Conservation (phyloP, 2,329 filamentous ascomycete species). For the Diaporthe helianthi region DNA sequence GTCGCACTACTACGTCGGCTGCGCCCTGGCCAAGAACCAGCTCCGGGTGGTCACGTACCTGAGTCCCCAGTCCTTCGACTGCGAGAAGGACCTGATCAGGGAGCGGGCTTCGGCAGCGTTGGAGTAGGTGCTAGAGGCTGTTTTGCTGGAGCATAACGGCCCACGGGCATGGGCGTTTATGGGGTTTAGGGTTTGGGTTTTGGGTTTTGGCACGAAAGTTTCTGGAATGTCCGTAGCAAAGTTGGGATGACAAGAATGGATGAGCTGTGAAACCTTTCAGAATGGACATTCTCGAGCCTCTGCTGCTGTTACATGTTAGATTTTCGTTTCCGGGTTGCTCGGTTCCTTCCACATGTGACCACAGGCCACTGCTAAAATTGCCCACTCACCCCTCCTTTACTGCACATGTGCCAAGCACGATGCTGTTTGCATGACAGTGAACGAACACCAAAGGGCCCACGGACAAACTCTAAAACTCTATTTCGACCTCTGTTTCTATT, state of each 20-base stretch:
- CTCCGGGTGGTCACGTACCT: conserved; percentile 26
- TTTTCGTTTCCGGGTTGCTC: not conserved
- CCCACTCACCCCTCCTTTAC: too few relatives aligned
- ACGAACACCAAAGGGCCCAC: not conserved
- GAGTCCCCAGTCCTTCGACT: conserved; percentile 24
- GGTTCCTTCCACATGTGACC: not conserved
- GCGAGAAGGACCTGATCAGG: conserved; percentile 18
- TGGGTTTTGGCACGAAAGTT: not conserved
- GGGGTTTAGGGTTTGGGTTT: not conserved
- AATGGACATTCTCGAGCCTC: too few relatives aligned
- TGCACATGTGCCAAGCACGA: too few relatives aligned
- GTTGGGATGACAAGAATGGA: not conserved
- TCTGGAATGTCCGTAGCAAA: not conserved
- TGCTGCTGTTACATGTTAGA: not conserved
- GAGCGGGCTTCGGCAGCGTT: not conserved
- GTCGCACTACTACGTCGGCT: conserved; percentile 21
- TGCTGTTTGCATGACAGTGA: not conserved
- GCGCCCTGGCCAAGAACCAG: conserved; percentile 27
- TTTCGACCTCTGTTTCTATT: not conserved
- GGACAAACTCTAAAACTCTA: conserved; percentile 8
- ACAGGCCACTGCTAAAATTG: too few relatives aligned
- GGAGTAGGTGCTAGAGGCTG: not conserved
- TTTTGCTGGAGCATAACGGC: not conserved
- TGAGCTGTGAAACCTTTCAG: too few relatives aligned
- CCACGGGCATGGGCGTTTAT: conserved; percentile 1